These are phyloP conservation scores for Acanthamoeba sp. DNA, from an alignment of 208 protist genomes.

Conservation along the genomic window DNA sequence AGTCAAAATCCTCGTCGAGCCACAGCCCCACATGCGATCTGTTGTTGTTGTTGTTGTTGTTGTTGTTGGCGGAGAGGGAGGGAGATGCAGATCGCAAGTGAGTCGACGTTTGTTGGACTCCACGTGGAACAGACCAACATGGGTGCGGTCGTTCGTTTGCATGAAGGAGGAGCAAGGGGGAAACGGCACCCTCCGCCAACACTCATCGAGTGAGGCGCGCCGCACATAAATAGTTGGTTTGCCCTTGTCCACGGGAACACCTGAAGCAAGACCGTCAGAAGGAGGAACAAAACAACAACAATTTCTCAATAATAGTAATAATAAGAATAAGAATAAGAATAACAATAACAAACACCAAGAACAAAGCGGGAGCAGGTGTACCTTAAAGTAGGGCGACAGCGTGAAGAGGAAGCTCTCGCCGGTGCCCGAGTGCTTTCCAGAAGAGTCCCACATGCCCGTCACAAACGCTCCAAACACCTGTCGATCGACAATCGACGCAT, in stretches of 20 bases:
- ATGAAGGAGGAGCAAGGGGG: too few relatives aligned
- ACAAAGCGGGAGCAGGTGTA: background rate
- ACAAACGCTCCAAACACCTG: constrained; percentile 53
- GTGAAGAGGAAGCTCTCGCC: constrained; percentile 73
- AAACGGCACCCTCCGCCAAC: constrained; percentile 80
- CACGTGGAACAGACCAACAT: too few relatives aligned
- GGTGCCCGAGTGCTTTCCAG: background rate
- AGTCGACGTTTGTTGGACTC: too few relatives aligned
- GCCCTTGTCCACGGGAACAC: constrained; percentile 76
- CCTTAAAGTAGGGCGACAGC: constrained; percentile 43
- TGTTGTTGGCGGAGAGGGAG: too few relatives aligned
- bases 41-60: too few relatives aligned
- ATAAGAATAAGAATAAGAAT: background rate
- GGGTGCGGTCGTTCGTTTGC: too few relatives aligned
- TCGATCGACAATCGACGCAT: too few relatives aligned
- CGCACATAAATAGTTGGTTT: constrained; percentile 74
- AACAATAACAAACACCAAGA: too few relatives aligned
- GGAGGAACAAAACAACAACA: background rate
- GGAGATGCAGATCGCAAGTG: too few relatives aligned
- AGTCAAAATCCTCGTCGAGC: constrained; percentile 77
- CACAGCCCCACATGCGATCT: constrained; percentile 60
- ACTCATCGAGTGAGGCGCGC: constrained; percentile 49
- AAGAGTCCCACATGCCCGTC: background rate
- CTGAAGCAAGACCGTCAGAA: background rate
- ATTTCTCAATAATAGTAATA: too few relatives aligned